Evolutionary conservation across 2,329 filamentous ascomycete genomes (phyloP).

Genomic region (Lasiodiplodia sp.): DNA sequence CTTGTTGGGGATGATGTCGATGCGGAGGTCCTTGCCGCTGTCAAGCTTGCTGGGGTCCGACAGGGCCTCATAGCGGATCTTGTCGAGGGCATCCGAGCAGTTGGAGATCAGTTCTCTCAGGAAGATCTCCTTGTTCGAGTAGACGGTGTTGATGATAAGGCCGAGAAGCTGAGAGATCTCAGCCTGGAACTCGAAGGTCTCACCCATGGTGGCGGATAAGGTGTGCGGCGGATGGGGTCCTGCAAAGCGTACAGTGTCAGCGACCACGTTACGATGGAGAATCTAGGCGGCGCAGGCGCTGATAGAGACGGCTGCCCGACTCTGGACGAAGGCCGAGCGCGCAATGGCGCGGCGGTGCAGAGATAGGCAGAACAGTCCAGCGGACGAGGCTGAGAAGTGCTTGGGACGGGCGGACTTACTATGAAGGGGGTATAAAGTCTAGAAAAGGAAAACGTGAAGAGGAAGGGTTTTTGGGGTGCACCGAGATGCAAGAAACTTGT

Average conservation of each 20-base stretch:
- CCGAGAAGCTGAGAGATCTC: constrained; percentile 99
- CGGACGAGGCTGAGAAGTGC: constrained; percentile 13
- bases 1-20: constrained; percentile 99
- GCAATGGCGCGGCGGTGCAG: constrained; percentile 13
- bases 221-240: constrained; percentile 14
- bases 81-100: constrained; percentile 98
- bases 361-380: constrained; percentile 4
- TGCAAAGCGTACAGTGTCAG: constrained; percentile 6
- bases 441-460: constrained; percentile 27
- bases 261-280: neutral
- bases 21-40: constrained; percentile 94
- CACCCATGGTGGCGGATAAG: constrained; percentile 44
- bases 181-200: constrained; percentile 99
- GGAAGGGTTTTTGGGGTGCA: neutral
- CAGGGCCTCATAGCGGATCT: constrained; percentile 98
- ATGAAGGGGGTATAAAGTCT: constrained; percentile 29
- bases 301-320: neutral
- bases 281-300: neutral
- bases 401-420: constrained; percentile 26
- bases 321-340: neutral
- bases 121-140: constrained; percentile 99
- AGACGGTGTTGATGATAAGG: constrained; percentile 99
- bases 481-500: neutral
- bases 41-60: constrained; percentile 98
- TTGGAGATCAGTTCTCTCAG: constrained; percentile 98